Base-by-base conservation (phyloP, 176 grass and related monocot genomes). In the Avena atlantica region DNA sequence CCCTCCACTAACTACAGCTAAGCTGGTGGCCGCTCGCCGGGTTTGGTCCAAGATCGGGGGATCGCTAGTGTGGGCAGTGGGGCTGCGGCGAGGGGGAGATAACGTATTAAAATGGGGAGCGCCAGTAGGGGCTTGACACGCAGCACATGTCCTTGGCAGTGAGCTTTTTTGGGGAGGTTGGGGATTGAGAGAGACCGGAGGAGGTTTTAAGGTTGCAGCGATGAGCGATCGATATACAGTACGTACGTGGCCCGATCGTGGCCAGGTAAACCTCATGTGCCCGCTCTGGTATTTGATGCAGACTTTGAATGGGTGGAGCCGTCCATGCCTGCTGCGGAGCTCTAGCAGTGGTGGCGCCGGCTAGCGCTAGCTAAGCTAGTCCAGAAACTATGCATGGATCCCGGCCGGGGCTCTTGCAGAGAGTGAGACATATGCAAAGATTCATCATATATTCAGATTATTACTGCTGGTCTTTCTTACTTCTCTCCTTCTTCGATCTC, bases 41-140 rank as follows among this genome's bases (percentile, higher is more conserved):
- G 45, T 21, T 51, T 62, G 60, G 48, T 69, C 47, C 10, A 66
- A 78, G 56, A 57, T 57, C 67, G 24, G 40, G 87, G 81, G 67
- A 83, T 83, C 66, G 10, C 40, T 8, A 14, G 79, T 15, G 73
- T 66, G 24, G 68, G 74, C 59, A 57, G 68, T 74, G 81, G 85
- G 85, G 85, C 56, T 51, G 57, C 60, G 14, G 69, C 76, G 69
- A 82, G 65, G 7, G 76, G 7, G 76, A 70, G 77, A 85, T 88
- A 91, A 91, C 60, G 58, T 88, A 85, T 88, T 88, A 88, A 88
- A 85, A 77, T 31, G 44, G 61, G 25, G 68, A 36, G 62, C 62
- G 82, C 81, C 70, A 76, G 77, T 85, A 85, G 61, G 77, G 81
- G 59, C 12, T 85, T 88, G 89, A 91, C 86, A 88, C 86, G 86